A percentile compares a stretch with the other conserved stretches of the same genome.
Conservation (phyloP, 129 eudicot genomes). For the Pulicaria dysenterica region DNA sequence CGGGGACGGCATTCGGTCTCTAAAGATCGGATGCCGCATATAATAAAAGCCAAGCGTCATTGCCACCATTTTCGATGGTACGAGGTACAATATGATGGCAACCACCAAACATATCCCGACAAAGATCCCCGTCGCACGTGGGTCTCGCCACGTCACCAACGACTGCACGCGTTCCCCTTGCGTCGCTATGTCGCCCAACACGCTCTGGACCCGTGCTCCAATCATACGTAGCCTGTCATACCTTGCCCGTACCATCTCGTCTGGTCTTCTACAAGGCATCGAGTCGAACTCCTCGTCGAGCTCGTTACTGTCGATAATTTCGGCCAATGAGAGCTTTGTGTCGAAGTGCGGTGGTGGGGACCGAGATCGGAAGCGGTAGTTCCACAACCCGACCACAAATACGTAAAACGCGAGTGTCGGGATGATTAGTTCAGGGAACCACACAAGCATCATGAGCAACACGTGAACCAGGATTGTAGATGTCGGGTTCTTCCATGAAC, state of each 20-base stretch:
- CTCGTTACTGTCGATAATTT: constrained; percentile 69
- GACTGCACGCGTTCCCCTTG: constrained; percentile 91
- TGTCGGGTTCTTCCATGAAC: constrained; percentile 86
- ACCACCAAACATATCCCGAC: constrained; percentile 71
- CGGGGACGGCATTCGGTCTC: constrained; percentile 86
- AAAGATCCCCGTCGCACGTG: constrained; percentile 95
- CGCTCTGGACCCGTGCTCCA: constrained; percentile 80
- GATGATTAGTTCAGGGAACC: constrained; percentile 88
- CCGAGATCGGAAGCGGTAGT: constrained; percentile 63
- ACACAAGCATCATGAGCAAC: constrained; percentile 79
- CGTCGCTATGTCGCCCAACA: constrained; percentile 81
- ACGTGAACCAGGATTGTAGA: constrained; percentile 86
- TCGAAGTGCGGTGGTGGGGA: constrained; percentile 73
- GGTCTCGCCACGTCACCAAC: constrained; percentile 89
- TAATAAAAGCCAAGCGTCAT: constrained; percentile 83
- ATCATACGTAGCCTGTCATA: constrained; percentile 80
- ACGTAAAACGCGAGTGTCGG: constrained; percentile 84
- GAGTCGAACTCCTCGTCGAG: constrained; percentile 87
- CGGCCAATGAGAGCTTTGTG: constrained; percentile 76
- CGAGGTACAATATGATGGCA: constrained; percentile 72
- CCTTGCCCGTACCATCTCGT: constrained; percentile 71
- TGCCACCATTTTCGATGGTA: constrained; percentile 92
- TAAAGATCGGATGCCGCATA: constrained; percentile 82
- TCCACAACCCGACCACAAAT: constrained; percentile 82
- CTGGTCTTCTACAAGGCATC: constrained; percentile 64